Evolutionary conservation across 306 rosid species (phyloP).

Genomic region (Inga oerstediana): DNA sequence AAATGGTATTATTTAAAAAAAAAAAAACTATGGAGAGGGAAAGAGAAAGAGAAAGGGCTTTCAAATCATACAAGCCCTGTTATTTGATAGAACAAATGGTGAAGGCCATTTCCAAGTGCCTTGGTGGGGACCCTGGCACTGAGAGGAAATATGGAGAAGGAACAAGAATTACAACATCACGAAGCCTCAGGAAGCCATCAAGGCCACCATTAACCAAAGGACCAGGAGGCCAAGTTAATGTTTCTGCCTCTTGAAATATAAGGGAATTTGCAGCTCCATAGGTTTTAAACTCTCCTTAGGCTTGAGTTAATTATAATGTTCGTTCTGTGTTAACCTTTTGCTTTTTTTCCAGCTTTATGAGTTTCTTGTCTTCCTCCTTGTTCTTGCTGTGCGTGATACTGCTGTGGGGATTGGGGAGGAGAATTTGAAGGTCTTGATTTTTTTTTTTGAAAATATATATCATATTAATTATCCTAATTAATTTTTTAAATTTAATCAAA

Average conservation of each 20-base stretch:
- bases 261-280: neutral
- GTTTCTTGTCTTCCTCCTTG: neutral
- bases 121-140: constrained; percentile 35
- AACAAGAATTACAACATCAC: constrained; percentile 31
- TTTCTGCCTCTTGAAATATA: constrained; percentile 24
- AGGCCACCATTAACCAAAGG: constrained; percentile 45
- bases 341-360: neutral
- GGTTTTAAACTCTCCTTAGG: neutral
- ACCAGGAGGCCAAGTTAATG: constrained; percentile 45
- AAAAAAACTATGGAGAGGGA: constrained; percentile 35
- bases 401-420: neutral
- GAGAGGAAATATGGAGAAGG: constrained; percentile 22
- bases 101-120: constrained; percentile 48
- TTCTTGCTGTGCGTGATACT: neutral
- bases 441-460: too few species aligned
- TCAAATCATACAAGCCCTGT: constrained; percentile 41
- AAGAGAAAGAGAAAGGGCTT: constrained; percentile 34
- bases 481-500: too few species aligned
- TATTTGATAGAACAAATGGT: constrained; percentile 35
- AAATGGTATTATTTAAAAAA: neutral
- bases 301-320: neutral
- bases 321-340: neutral
- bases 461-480: too few species aligned
- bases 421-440: neutral
- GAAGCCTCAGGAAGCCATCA: constrained; percentile 38